These are phyloP conservation scores for Aureobasidium mangrovei DNA, from an alignment of 2,329 filamentous ascomycete genomes.

Conservation along the genomic window DNA sequence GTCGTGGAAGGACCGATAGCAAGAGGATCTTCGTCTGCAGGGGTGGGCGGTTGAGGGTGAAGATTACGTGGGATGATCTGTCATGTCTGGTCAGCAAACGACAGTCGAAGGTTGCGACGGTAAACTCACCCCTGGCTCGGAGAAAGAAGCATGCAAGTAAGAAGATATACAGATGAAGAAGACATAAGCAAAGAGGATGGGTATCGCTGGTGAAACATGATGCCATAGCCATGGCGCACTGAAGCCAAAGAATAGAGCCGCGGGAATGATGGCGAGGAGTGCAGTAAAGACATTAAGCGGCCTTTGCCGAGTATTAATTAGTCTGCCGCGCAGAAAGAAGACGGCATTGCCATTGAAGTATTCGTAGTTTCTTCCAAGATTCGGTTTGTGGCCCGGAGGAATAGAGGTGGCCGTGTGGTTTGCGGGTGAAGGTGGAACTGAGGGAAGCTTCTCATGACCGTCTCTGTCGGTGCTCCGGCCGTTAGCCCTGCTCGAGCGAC, in stretches of 20 bases:
- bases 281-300: slow-evolving; percentile 87
- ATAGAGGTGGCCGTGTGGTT: slow-evolving; percentile 42
- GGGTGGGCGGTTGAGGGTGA: slow-evolving; percentile 72
- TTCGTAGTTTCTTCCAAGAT: slow-evolving; percentile 68
- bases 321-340: slow-evolving; percentile 76
- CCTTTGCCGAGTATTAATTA: slow-evolving; percentile 78
- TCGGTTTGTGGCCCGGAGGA: slow-evolving; percentile 28
- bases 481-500: slow-evolving; percentile 12
- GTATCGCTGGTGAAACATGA: slow-evolving; percentile 78
- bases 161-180: slow-evolving; percentile 86
- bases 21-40: slow-evolving; percentile 71
- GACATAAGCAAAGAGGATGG: slow-evolving; percentile 83
- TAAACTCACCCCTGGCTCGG: slow-evolving; percentile 78
- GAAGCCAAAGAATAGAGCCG: slow-evolving; percentile 73
- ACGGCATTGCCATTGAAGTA: slow-evolving; percentile 91
- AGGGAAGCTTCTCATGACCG: slow-evolving; percentile 76
- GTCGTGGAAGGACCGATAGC: slow-evolving; percentile 75
- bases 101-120: neutral
- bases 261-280: slow-evolving; percentile 67
- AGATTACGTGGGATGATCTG: slow-evolving; percentile 89
- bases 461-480: slow-evolving; percentile 13
- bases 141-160: slow-evolving; percentile 83
- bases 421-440: slow-evolving; percentile 65
- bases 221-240: slow-evolving; percentile 76
- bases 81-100: neutral